A percentile compares a stretch with the other conserved stretches of the same genome.
Evolutionary conservation across 495 filamentous ascomycete genomes (phyloP).

Genomic region (Durotheca rogersii): DNA sequence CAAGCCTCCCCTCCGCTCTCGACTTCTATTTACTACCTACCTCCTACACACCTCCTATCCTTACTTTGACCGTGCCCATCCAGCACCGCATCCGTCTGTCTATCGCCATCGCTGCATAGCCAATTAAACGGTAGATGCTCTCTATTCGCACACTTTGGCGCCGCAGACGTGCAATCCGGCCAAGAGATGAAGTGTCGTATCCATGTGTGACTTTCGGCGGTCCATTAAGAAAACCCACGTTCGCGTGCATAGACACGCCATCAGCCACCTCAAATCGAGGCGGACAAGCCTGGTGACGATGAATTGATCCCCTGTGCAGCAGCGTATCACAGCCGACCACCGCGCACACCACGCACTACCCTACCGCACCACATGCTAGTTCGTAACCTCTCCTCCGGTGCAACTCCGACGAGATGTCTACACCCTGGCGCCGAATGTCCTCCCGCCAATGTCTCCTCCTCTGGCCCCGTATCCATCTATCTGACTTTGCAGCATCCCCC

Average conservation of each 20-base stretch:
- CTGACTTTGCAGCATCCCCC: conserved; percentile 17
- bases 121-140: too few species aligned
- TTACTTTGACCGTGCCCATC: background rate
- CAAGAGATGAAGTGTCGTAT: background rate
- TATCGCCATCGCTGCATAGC: background rate
- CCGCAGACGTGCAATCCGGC: background rate
- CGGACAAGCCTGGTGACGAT: conserved; percentile 9
- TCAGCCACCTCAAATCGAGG: conserved; percentile 8
- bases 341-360: too few species aligned
- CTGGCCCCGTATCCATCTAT: too few species aligned
- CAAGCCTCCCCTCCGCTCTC: too few species aligned
- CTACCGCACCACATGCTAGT: conserved; percentile 23
- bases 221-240: background rate
- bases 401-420: too few species aligned
- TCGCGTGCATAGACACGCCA: background rate
- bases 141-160: background rate
- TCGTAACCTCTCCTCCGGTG: conserved; percentile 12
- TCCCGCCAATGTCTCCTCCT: conserved; percentile 20
- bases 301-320: too few species aligned
- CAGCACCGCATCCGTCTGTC: too few species aligned
- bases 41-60: background rate
- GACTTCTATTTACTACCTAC: background rate
- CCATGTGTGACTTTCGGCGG: background rate
- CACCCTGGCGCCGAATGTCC: too few species aligned
- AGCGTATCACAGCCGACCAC: conserved; percentile 16